These are phyloP conservation scores for cucumber (Cucumis sativus) DNA, from an alignment of 306 rosid species.

Conservation along the genomic window Cucumber_9930_V3 NC_026655.2:16026501-16027000, in stretches of 20 bases:
- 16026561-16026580: slow-evolving; percentile 34
- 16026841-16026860: slow-evolving; percentile 20
- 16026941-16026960: slow-evolving; percentile 16
- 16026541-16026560: slow-evolving; percentile 35
- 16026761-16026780: slow-evolving; percentile 19
- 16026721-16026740: slow-evolving; percentile 3
- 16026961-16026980: slow-evolving; percentile 17
- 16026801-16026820: slow-evolving; percentile 31
- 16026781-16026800: slow-evolving; percentile 31
- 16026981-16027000: slow-evolving; percentile 22
- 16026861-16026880: background rate
- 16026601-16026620: slow-evolving; percentile 5
- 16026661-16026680: slow-evolving; percentile 13
- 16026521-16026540: slow-evolving; percentile 35
- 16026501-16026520: slow-evolving; percentile 33
- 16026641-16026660: slow-evolving; percentile 4
- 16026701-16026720: slow-evolving; percentile 1
- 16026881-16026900: slow-evolving; percentile 2
- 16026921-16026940: slow-evolving; percentile 22
- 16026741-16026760: slow-evolving; percentile 6
- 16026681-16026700: slow-evolving; percentile 13
- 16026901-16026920: slow-evolving; percentile 12
- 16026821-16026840: slow-evolving; percentile 42
- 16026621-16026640: background rate
- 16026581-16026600: slow-evolving; percentile 32